Conservation (phyloP, 2,329 filamentous ascomycete species). For the Xylaria hypoxylon region DNA sequence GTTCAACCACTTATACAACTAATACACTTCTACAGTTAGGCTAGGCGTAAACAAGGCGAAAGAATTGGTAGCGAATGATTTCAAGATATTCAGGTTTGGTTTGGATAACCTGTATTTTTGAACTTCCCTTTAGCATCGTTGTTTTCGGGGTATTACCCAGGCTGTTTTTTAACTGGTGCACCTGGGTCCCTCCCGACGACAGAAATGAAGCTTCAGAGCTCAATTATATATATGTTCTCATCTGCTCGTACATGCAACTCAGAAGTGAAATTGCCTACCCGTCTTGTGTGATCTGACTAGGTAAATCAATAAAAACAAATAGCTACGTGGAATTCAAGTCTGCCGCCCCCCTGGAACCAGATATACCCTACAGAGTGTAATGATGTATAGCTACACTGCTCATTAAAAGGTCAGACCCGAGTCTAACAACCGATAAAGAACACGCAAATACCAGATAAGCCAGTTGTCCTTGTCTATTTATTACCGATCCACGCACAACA, state of each 20-base stretch:
- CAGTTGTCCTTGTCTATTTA: slow-evolving; percentile 1
- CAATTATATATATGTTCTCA: not conserved
- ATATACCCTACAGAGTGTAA: not conserved
- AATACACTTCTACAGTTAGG: slow-evolving; percentile 17
- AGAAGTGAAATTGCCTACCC: not conserved
- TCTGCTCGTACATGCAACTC: not conserved
- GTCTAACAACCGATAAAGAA: not conserved
- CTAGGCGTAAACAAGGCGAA: slow-evolving; percentile 25
- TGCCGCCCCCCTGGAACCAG: too few species aligned
- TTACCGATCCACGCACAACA: slow-evolving; percentile 23
- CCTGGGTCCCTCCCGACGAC: not conserved
- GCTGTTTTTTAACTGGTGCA: not conserved
- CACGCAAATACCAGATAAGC: not conserved
- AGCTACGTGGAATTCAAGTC: too few species aligned
- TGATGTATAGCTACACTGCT: not conserved
- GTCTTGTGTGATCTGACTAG: not conserved
- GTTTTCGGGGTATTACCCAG: not conserved
- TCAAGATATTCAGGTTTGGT: not conserved
- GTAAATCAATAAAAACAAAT: not conserved
- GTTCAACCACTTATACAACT: slow-evolving; percentile 36
- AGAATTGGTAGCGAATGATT: not conserved
- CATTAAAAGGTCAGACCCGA: not conserved
- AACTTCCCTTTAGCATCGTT: not conserved
- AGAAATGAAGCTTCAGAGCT: not conserved
- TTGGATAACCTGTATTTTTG: not conserved